phyloP scores from a whole-genome alignment of 805 yeast genomes.

The Saturnispora serradocipensis region DNA sequence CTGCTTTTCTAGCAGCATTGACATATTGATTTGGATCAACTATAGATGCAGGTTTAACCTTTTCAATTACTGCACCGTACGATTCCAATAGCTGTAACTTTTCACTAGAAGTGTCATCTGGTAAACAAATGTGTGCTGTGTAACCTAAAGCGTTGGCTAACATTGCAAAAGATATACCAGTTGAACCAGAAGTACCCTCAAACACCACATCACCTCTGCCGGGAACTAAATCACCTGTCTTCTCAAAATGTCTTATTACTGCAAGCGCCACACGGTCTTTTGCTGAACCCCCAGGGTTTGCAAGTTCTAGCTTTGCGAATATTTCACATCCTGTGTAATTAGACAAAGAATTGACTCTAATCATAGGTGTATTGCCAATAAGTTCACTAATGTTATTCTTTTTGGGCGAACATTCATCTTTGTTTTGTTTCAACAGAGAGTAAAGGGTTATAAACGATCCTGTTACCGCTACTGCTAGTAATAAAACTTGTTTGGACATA shows the following conservation, averaged over 20 bases:
- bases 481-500: constrained; percentile 8
- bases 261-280: constrained; percentile 91
- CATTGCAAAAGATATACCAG: constrained; percentile 90
- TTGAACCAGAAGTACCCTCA: constrained; percentile 96
- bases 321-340: constrained; percentile 68
- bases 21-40: constrained; percentile 92
- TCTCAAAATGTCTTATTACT: constrained; percentile 63
- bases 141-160: constrained; percentile 86
- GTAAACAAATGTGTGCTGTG: constrained; percentile 84
- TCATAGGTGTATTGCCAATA: constrained; percentile 86
- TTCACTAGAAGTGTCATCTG: constrained; percentile 86
- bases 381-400: constrained; percentile 36
- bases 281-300: constrained; percentile 93
- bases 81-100: constrained; percentile 62
- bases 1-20: constrained; percentile 69
- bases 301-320: constrained; percentile 76
- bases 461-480: constrained; percentile 4
- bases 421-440: neutral
- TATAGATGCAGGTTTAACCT: constrained; percentile 89
- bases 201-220: constrained; percentile 63
- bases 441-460: constrained; percentile 8
- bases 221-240: constrained; percentile 46
- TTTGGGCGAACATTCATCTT: constrained; percentile 9
- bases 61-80: constrained; percentile 75
- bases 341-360: constrained; percentile 63